A percentile compares a stretch with the other conserved stretches of the same genome.
These are phyloP conservation scores for Citrus inodora DNA, from an alignment of 345 rosid genomes.

Conservation along the genomic window DNA sequence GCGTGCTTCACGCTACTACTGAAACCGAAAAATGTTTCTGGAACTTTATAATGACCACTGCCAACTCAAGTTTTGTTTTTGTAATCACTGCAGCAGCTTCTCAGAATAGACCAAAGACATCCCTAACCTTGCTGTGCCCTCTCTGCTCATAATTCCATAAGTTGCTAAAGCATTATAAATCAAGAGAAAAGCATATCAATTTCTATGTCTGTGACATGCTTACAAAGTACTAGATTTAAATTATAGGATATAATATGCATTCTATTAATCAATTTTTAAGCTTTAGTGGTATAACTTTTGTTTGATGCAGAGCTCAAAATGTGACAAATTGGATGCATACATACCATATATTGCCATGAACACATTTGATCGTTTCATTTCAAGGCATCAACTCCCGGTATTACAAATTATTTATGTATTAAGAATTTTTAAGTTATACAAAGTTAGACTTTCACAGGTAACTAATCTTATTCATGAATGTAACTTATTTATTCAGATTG, in stretches of 20 bases:
- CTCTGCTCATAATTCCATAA: too few species aligned
- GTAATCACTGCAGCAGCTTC: too few species aligned
- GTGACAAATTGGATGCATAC: background rate
- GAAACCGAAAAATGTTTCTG: too few species aligned
- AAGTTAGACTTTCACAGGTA: background rate
- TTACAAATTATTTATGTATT: background rate
- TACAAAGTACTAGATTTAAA: background rate
- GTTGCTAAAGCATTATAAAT: too few species aligned
- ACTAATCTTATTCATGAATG: too few species aligned
- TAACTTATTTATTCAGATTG: background rate
- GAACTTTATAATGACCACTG: too few species aligned
- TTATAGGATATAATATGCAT: background rate
- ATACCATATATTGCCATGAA: constrained; percentile 7
- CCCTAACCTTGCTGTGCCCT: too few species aligned
- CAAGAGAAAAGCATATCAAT: too few species aligned
- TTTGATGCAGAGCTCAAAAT: background rate
- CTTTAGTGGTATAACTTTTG: background rate
- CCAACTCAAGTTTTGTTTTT: too few species aligned
- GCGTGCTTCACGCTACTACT: too few species aligned
- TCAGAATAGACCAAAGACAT: too few species aligned
- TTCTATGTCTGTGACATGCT: background rate
- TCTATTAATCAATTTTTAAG: background rate
- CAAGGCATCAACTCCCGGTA: constrained; percentile 9
- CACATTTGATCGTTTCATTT: constrained; percentile 1
- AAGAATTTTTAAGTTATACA: background rate